Evolutionary conservation across 2,329 filamentous ascomycete species (phyloP), one percentile per base, ranked within the genome.

Genomic region (Elsinoe necatrix): DNA sequence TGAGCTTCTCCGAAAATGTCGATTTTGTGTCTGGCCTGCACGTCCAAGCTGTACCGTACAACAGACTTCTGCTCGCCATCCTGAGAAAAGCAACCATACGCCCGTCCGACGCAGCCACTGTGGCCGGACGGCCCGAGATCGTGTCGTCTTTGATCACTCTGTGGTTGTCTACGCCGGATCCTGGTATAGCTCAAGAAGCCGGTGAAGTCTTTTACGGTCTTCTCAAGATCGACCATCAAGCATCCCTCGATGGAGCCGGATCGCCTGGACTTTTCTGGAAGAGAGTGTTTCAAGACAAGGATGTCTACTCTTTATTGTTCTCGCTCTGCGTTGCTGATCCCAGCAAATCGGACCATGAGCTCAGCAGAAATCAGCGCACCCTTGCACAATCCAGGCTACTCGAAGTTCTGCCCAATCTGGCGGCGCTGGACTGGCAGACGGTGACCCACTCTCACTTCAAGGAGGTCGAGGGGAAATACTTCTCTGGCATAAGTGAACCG

Each of bases 331-430:
- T 75, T 59, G 67, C 77, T 41, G 68, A 68, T 7, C 61, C 66
- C 43, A 67, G 68, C n/a, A 61, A 68, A 27, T 63, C 63, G 2
- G 62, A 73, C 25, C 66, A 62, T 29, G 66, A 68, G 51, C 64
- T 79, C 14, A 75, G 70, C 61, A 78, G 76, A 61, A 73, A 73
- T 54, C 73, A 80, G 56, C 80, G 74, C 61, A 81, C 82, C 0
- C 71, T 84, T 34, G 78, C 81, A 1, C 82, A 85, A 65, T 80
- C 80, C 18, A 74, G 82, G 52, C 62, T 85, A 48, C 71, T 84
- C 67, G 78, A 80, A 20, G 79, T 81, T 68, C 66, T 85, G 37
- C 74, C 78, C 1, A 75, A 74, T 57, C 72, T 78, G 6, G 80
- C 76, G 3, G 68, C 67, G 1, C 66, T 84, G 61, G 76, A 81